Evolutionary conservation across 371 early-diverging fungal genomes (phyloP), one percentile per base, ranked within the genome.

Genomic region (Rhizomucor miehei): DNA sequence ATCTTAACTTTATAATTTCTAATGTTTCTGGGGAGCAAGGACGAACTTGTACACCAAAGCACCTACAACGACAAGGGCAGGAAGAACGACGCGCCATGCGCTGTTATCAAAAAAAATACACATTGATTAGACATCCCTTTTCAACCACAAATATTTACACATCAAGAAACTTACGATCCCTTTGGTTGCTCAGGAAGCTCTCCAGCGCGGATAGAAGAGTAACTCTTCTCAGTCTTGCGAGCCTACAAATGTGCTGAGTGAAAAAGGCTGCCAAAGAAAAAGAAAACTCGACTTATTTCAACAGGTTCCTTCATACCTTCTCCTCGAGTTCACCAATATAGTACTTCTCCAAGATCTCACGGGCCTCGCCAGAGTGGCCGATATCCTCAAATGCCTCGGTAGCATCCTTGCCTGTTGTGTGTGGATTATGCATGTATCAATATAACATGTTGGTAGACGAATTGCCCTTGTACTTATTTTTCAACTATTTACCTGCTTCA

Each of bases 301-400:
- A n/a, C n/a, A 23, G 1, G 43, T n/a, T n/a, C n/a, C 19, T 34
- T 50, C 62, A 63, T 54, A 72, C 72, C 34, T 48, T 59, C 53
- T 67, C 73, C 44, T 72, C 71, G 44, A 77, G 61, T 39, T 63
- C 58, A 57, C 71, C 77, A 59, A 77, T 45, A 8, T 54, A 49
- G 52, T 73, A 77, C 53, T 71, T 69, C 29, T 61, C 57, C 52
- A 75, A 55, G 13, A 71, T 70, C 19, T 68, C 67, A 57, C 73
- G 73, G 23, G 70, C 66, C 56, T 92, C 91, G 43, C 91, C 89
- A n/a, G 89, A 88, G 77, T 93, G 94, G 36, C 89, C 89, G 54
- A 93, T 89, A 62, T 93, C 94, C 60, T 93, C 92, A 57, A 94
- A 94, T 14, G 89, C 85, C 54, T 87, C 90, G 41, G 92, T 89